These are phyloP conservation scores for Botryotinia globosa DNA, from an alignment of 2,329 filamentous ascomycete species.

Conservation along the genomic window DNA sequence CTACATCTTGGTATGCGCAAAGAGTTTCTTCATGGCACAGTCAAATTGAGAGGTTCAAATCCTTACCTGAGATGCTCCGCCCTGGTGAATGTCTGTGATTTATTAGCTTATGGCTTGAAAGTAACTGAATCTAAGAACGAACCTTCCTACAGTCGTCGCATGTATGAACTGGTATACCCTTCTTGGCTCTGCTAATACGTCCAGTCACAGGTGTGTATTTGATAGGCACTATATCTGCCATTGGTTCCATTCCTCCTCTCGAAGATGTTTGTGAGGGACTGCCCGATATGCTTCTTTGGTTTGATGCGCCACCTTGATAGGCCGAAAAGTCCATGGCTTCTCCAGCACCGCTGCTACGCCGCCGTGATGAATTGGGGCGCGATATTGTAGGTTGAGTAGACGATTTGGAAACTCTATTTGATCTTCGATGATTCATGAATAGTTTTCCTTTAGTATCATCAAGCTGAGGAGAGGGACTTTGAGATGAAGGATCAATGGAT, in stretches of 20 bases:
- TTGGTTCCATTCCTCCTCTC: conserved; percentile 30
- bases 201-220: conserved; percentile 40
- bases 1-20: neutral
- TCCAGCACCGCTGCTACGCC: conserved; percentile 31
- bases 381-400: conserved; percentile 24
- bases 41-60: neutral
- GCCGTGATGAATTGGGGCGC: conserved; percentile 25
- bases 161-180: conserved; percentile 39
- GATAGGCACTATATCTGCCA: conserved; percentile 32
- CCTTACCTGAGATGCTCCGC: conserved; percentile 59
- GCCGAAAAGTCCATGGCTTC: conserved; percentile 33
- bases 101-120: conserved; percentile 23
- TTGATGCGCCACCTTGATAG: conserved; percentile 30
- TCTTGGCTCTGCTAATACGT: conserved; percentile 39
- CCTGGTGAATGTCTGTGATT: conserved; percentile 55
- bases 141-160: conserved; percentile 38
- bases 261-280: conserved; percentile 32
- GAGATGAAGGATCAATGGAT: conserved; percentile 28
- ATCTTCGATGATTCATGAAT: conserved; percentile 32
- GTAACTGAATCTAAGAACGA: neutral
- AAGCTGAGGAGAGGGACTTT: conserved; percentile 28
- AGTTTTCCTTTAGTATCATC: conserved; percentile 30
- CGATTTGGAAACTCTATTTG: conserved; percentile 32
- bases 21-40: neutral
- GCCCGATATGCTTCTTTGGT: conserved; percentile 29